A percentile compares a stretch with the other conserved stretches of the same genome.
phyloP scores from a whole-genome alignment of 2,329 filamentous ascomycete genomes.

The Kalmusia sp. region DNA sequence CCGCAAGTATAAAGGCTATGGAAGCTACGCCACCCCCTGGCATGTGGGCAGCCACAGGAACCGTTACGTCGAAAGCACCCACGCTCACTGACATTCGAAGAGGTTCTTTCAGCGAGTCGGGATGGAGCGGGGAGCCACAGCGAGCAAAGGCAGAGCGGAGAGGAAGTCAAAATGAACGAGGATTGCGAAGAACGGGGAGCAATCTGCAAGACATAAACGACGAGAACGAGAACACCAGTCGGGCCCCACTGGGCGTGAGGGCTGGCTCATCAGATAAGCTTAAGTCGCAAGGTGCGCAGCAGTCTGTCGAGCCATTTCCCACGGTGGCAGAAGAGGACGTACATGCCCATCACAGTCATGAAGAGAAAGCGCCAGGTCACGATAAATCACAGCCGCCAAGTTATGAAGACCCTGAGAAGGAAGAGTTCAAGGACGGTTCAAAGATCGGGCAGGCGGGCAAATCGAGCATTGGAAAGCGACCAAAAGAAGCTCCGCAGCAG shows the following conservation, averaged over 20 bases:
- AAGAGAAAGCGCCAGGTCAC: conserved; percentile 4
- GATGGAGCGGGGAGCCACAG: conserved; percentile 41
- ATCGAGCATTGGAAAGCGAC: conserved; percentile 17
- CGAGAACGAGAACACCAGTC: conserved; percentile 6
- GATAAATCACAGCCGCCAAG: conserved; percentile 11
- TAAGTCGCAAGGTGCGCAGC: conserved; percentile 23
- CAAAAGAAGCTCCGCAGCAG: conserved; percentile 21
- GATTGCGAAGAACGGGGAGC: conserved; percentile 12
- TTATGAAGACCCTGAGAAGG: conserved; percentile 21
- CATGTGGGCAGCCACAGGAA: conserved; percentile 55
- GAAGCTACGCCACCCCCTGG: conserved; percentile 48
- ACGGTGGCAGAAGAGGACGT: conserved; percentile 38
- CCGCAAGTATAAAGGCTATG: conserved; percentile 47
- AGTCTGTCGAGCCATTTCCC: conserved; percentile 39
- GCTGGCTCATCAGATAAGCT: conserved; percentile 20
- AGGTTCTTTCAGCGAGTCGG: conserved; percentile 42
- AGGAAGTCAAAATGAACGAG: conserved; percentile 28
- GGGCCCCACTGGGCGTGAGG: conserved; percentile 12
- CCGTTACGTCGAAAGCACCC: conserved; percentile 49
- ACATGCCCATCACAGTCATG: conserved; percentile 7
- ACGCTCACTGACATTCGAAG: conserved; percentile 52
- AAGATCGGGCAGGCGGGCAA: conserved; percentile 25
- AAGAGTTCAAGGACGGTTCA: conserved; percentile 25
- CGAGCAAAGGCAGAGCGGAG: conserved; percentile 32
- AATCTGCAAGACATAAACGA: conserved; percentile 10